Evolutionary conservation across 768 basidiomycete genomes (phyloP).

Genomic region (Dioszegia hungarica): DNA sequence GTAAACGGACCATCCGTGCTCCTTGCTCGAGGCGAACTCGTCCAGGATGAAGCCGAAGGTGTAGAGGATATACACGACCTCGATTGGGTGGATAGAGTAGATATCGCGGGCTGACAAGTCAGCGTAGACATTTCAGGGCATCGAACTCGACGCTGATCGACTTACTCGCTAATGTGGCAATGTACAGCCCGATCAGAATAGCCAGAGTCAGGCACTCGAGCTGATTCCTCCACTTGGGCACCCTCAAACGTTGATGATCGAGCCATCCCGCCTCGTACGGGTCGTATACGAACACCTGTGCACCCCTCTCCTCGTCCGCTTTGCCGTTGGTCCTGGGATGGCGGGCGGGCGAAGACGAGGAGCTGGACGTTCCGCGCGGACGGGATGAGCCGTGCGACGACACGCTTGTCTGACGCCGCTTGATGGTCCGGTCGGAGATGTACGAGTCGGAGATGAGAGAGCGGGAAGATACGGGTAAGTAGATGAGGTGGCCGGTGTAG

Average conservation of each 20-base stretch:
- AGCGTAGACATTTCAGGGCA: neutral
- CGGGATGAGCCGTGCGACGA: constrained; percentile 1
- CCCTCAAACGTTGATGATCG: constrained; percentile 79
- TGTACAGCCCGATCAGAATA: constrained; percentile 62
- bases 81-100: constrained; percentile 58
- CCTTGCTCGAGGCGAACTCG: constrained; percentile 80
- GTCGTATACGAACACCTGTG: constrained; percentile 46
- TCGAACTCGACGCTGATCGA: neutral
- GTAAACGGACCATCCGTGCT: constrained; percentile 83
- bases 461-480: constrained; percentile 54
- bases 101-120: constrained; percentile 57
- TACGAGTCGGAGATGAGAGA: constrained; percentile 88
- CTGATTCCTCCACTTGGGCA: constrained; percentile 60
- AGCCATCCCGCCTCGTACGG: constrained; percentile 52
- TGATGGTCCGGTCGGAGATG: constrained; percentile 57
- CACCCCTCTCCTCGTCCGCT: constrained; percentile 12
- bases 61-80: constrained; percentile 69
- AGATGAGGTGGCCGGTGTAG: constrained; percentile 58
- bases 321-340: neutral
- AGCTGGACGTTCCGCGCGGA: neutral
- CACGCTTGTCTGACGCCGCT: constrained; percentile 60
- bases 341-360: neutral
- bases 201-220: constrained; percentile 71
- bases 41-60: constrained; percentile 73
- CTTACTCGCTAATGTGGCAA: constrained; percentile 71